These are phyloP conservation scores for Pinus taeda DNA, from an alignment of 75 land plant genomes.

Conservation along the genomic window DNA sequence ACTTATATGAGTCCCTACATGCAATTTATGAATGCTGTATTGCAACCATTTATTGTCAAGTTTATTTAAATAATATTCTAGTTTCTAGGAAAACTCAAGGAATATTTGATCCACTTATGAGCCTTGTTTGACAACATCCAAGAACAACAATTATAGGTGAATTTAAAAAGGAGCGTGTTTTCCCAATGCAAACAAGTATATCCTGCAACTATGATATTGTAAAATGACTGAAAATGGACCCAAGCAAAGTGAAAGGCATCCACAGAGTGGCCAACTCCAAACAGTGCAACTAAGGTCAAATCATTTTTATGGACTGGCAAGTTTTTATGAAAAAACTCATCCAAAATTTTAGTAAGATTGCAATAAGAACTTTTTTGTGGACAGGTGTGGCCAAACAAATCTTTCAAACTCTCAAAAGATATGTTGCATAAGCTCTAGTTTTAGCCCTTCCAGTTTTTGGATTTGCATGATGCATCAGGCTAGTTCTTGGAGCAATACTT, in stretches of 20 bases:
- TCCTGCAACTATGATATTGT: neutral
- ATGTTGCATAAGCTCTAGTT: conserved; percentile 7
- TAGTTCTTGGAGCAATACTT: conserved; percentile 25
- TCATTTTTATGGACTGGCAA: conserved; percentile 16
- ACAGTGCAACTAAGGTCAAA: conserved; percentile 1
- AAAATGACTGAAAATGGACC: conserved; percentile 14
- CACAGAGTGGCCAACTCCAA: conserved; percentile 13
- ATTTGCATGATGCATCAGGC: conserved; percentile 16
- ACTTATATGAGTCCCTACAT: conserved; percentile 15
- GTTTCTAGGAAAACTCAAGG: conserved; percentile 1
- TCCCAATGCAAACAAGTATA: neutral
- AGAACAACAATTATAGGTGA: neutral
- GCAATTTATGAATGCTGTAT: conserved; percentile 11
- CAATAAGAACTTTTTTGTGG: neutral
- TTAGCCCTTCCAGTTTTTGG: conserved; percentile 13
- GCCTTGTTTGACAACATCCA: neutral
- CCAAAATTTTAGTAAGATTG: conserved; percentile 7
- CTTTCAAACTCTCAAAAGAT: conserved; percentile 5
- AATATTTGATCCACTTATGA: conserved; percentile 4
- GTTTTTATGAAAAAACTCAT: conserved; percentile 16
- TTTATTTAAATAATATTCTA: conserved; percentile 17
- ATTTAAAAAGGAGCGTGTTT: neutral
- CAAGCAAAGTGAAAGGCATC: conserved; percentile 10
- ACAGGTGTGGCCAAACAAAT: neutral
- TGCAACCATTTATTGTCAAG: conserved; percentile 5